These are phyloP conservation scores for Albophoma yamanashiensis DNA, from an alignment of 2,329 filamentous ascomycete species.

Conservation along the genomic window DNA sequence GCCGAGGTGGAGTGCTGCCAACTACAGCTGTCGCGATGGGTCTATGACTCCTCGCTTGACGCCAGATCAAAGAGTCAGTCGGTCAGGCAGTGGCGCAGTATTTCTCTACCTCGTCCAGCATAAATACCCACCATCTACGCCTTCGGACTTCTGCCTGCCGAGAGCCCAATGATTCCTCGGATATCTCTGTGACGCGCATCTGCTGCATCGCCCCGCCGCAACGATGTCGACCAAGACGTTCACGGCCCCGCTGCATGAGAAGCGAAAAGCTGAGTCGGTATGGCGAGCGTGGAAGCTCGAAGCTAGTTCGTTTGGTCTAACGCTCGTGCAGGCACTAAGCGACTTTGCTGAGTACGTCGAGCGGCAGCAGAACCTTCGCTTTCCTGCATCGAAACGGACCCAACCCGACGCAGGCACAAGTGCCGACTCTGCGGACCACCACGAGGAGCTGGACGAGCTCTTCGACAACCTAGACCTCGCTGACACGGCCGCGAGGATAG, in stretches of 20 bases:
- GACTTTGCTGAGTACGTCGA: slow-evolving; percentile 98
- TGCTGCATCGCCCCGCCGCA: slow-evolving; percentile 13
- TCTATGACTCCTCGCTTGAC: slow-evolving; percentile 3
- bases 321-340: slow-evolving; percentile 53
- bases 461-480: slow-evolving; percentile 77
- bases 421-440: slow-evolving; percentile 32
- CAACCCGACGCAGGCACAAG: slow-evolving; percentile 16
- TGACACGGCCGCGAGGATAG: slow-evolving; percentile 57
- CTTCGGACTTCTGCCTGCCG: neutral
- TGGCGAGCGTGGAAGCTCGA: slow-evolving; percentile 9
- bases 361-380: slow-evolving; percentile 73
- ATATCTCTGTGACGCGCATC: slow-evolving; percentile 10
- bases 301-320: slow-evolving; percentile 1
- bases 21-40: neutral
- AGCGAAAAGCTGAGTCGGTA: slow-evolving; percentile 80
- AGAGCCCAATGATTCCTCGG: slow-evolving; percentile 16
- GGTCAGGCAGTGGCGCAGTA: slow-evolving; percentile 3
- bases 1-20: neutral
- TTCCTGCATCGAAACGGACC: slow-evolving; percentile 29
- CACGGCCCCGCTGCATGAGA: slow-evolving; percentile 63
- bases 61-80: slow-evolving; percentile 3
- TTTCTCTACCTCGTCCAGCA: neutral
- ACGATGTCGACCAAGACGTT: slow-evolving; percentile 43
- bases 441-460: slow-evolving; percentile 86
- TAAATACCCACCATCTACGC: neutral